phyloP scores from a whole-genome alignment of 2,329 filamentous ascomycete species.

The Basipetospora chlamydospora region DNA sequence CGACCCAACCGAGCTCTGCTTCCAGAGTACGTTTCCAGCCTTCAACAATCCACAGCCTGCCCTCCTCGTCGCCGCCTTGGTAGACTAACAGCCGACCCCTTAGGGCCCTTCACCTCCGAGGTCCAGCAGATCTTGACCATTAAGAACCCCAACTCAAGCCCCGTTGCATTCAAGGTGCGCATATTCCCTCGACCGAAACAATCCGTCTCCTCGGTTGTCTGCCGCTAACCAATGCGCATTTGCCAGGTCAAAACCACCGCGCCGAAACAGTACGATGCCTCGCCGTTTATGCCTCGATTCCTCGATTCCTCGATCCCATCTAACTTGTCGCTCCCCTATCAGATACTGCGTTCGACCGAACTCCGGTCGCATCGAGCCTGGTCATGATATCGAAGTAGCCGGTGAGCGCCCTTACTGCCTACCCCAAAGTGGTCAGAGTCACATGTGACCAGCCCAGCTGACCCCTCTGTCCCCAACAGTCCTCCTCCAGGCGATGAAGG shows the following conservation, averaged over 20 bases:
- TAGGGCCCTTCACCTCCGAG: slow-evolving; percentile 54
- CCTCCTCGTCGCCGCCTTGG: no score
- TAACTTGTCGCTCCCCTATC: slow-evolving; percentile 7
- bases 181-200: background rate
- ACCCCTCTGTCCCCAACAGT: slow-evolving; percentile 34
- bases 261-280: slow-evolving; percentile 77
- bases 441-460: slow-evolving; percentile 11
- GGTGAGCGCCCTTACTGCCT: slow-evolving; percentile 37
- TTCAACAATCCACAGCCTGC: no score
- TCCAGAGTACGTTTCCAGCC: slow-evolving; percentile 56
- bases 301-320: slow-evolving; percentile 2
- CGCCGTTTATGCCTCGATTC: no score
- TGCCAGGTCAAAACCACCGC: slow-evolving; percentile 92
- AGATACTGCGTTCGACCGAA: slow-evolving; percentile 98
- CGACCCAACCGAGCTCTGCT: slow-evolving; percentile 79
- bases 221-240: slow-evolving; percentile 14
- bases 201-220: background rate
- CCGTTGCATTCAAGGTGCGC: slow-evolving; percentile 56
- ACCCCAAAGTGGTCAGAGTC: slow-evolving; percentile 5
- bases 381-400: slow-evolving; percentile 80
- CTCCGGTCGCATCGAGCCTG: slow-evolving; percentile 86
- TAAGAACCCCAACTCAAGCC: slow-evolving; percentile 46
- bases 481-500: slow-evolving; percentile 94
- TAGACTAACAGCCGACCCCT: no score
- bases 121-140: slow-evolving; percentile 51